Evolutionary conservation across 345 rosid species (phyloP), one percentile per base, ranked within the genome.

Genomic region (Hibiscus syriacus): DNA sequence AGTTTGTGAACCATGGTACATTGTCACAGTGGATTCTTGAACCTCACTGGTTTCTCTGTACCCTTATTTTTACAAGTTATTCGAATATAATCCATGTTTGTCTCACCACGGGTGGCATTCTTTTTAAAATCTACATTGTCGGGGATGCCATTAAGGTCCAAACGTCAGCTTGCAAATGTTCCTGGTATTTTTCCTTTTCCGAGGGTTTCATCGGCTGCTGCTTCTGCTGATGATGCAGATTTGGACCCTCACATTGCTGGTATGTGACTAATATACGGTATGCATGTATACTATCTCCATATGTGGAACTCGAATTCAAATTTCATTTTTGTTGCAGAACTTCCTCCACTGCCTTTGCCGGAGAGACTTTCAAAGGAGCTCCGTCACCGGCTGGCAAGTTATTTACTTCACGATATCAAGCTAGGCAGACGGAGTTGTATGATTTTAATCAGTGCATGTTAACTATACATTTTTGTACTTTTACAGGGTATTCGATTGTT

Each of bases 1-100:
- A 92, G 82, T 92, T 92, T 80, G 90, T 92, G 3, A 90, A 90
- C 77, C 98, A 92, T 76, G 97, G 98, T 92, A 92, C 36, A 0
- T 0, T 72, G 19, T 56, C 73, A 55, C 59, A 0, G 16, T 10
- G 23, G 55, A 25, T 63, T 16, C 39, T 14, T 32, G 52, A 20
- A 41, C 43, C 27, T 73, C 26, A 56, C 19, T 3, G 34, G 65
- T 69, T 63, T 10, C 14, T 19, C 26, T 68, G 3, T 48, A 39
- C 34, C 23, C 26, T 26, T 70, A 32, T 39, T 20, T 36, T 12
- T 64, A 30, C 34, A 63, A 54, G 25, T 27, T 53, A 30, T 63
- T 41, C 52, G 55, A 53, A 12, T 48, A 34, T 27, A 73, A 56
- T 70, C 36, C 7, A 29, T 29, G 20, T 56, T 48, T 64, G 38